phyloP scores from a whole-genome alignment of 495 filamentous ascomycete genomes.

The Penicillium paxilli region DNA sequence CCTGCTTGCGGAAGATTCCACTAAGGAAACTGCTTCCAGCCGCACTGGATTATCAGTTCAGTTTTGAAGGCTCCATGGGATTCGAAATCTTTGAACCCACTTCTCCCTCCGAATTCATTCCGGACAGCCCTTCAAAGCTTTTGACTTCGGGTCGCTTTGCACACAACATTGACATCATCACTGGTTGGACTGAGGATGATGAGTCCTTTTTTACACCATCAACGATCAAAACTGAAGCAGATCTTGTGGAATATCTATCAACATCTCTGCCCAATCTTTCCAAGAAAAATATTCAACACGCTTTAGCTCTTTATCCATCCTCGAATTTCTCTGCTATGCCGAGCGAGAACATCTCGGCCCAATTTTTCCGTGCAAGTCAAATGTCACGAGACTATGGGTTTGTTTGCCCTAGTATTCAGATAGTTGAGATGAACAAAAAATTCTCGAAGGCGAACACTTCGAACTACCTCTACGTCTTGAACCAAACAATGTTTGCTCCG shows the following conservation, averaged over 20 bases:
- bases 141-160: constrained; percentile 13
- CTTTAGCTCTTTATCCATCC: constrained; percentile 10
- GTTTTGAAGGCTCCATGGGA: not conserved
- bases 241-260: not conserved
- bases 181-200: constrained; percentile 15
- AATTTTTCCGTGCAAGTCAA: constrained; percentile 13
- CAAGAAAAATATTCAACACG: constrained; percentile 2
- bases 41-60: constrained; percentile 2
- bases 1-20: constrained; percentile 9
- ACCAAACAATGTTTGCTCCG: constrained; percentile 11
- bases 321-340: constrained; percentile 1
- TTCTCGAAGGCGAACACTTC: constrained; percentile 3
- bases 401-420: constrained; percentile 4
- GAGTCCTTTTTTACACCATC: constrained; percentile 7
- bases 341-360: constrained; percentile 2
- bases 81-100: constrained; percentile 9
- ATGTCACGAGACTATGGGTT: constrained; percentile 8
- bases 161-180: constrained; percentile 11
- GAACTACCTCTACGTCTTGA: constrained; percentile 13
- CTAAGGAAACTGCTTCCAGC: not conserved
- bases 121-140: constrained; percentile 11
- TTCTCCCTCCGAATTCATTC: constrained; percentile 10
- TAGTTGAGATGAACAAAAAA: constrained; percentile 12
- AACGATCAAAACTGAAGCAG: not conserved
- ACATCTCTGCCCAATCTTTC: constrained; percentile 1